Evolutionary conservation across 1,284 basidiomycete genomes (phyloP).

Genomic region (Puccinia triticina): DNA sequence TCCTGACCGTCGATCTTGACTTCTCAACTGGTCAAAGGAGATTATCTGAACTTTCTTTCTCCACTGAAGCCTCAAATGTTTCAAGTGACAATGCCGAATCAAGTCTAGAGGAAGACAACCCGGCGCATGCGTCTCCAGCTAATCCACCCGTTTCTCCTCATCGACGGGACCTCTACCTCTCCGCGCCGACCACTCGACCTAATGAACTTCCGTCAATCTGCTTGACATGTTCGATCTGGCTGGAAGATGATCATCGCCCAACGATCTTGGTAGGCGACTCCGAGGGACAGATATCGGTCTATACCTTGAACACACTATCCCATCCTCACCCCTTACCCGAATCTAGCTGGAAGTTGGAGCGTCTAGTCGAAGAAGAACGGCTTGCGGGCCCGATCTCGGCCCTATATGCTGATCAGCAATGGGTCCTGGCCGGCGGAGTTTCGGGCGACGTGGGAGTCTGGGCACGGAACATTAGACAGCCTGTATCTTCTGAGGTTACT

Average conservation of each 20-base stretch:
- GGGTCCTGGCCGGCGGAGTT: conserved; percentile 40
- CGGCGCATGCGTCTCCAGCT: neutral
- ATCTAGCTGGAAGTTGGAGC: conserved; percentile 25
- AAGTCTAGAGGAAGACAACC: neutral
- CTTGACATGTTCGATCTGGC: conserved; percentile 37
- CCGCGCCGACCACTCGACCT: neutral
- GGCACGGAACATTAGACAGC: neutral
- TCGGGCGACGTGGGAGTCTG: conserved; percentile 40
- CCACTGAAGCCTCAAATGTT: neutral
- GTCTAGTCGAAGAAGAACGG: conserved; percentile 21
- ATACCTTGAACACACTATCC: conserved; percentile 17
- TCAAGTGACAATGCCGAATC: neutral
- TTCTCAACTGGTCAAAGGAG: conserved; percentile 31
- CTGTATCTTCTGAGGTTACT: neutral
- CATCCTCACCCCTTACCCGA: neutral
- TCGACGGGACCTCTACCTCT: conserved; percentile 16
- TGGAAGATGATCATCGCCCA: conserved; percentile 22
- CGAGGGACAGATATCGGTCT: conserved; percentile 24
- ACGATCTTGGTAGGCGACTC: conserved; percentile 36
- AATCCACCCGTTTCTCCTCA: conserved; percentile 20
- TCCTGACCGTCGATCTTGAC: conserved; percentile 29
- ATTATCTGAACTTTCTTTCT: conserved; percentile 37
- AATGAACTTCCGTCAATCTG: neutral
- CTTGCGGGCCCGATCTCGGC: conserved; percentile 34
- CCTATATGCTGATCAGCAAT: conserved; percentile 32